Conservation (phyloP, 331 rosid genomes). For the Malus hybrid region DNA sequence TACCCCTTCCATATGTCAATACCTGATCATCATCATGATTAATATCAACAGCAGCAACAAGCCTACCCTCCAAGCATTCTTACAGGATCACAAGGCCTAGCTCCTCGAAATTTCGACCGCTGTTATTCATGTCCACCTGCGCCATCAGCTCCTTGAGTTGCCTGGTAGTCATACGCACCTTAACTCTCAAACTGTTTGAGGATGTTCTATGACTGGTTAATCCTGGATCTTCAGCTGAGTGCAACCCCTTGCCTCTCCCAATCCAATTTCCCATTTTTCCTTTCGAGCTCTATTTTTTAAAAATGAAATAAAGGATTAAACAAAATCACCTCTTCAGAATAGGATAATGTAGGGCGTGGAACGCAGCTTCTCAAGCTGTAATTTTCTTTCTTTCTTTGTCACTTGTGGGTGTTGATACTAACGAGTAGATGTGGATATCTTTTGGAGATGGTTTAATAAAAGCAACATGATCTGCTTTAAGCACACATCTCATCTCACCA, state of each 20-base stretch:
- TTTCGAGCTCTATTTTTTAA: too few species aligned
- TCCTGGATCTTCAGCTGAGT: not conserved
- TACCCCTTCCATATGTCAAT: not conserved
- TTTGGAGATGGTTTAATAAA: not conserved
- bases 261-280: conserved; percentile 34
- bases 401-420: not conserved
- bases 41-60: conserved; percentile 22
- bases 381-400: not conserved
- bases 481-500: not conserved
- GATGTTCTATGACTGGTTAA: not conserved
- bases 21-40: not conserved
- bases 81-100: conserved; percentile 28
- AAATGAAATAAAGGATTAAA: not conserved
- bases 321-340: not conserved
- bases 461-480: not conserved
- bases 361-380: not conserved
- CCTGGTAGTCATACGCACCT: conserved; percentile 27
- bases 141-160: conserved; percentile 33
- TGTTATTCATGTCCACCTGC: conserved; percentile 18
- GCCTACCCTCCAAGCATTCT: conserved; percentile 34
- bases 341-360: not conserved
- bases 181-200: conserved; percentile 13
- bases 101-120: not conserved
- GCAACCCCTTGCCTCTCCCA: conserved; percentile 15
- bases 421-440: not conserved